Base-by-base conservation (phyloP, 257 asterid genomes). In the Ajuga chamaepitys region DNA sequence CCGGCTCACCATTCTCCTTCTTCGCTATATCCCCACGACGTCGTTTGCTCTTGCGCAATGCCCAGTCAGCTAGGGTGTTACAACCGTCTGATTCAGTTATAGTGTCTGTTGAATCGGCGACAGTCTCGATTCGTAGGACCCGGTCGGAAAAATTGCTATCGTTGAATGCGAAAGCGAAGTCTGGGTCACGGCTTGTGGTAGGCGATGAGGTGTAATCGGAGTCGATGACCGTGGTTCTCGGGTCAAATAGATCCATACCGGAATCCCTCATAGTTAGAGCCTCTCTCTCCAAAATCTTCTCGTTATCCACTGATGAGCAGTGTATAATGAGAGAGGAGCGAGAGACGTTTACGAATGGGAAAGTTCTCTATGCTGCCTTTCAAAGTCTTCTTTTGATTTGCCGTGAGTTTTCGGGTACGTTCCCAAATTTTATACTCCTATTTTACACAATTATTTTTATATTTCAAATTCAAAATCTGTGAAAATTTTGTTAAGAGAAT, bases 101-200 rank as follows among this genome's bases (percentile, higher is more conserved):
- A 26, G 75, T 18, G 17, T 80, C 93, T 14, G 79, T 24, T 2
- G 86, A 67, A 64, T 86, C 95, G 71, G 87, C 73, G 26, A 83
- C 64, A 64, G 86, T 85, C 86, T 88, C 98, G 80, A 91, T 88
- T 62, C 86, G 83, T 0, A 91, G 84, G 25, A 88, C 72, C 54
- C 96, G 79, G 83, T 91, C 98, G 9, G 98, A 91, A 71, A 91
- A 91, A 67, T 85, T 88, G 78, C 86, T 80, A 65, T 91, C 94
- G 82, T 91, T 79, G 78, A 91, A 88, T 38, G 96, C 98, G 81
- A 91, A 88, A 14, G 78, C 96, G 72, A 91, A 91, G 75, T 88
- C 92, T 13, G 80, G 95, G 76, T 83, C 86, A 1, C 82, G 82
- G 71, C 80, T 71, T 58, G 71, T 64, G 64, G 65, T 52, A 32